Conservation (phyloP, 495 filamentous ascomycete species). For the Annulohypoxylon maeteangense region DNA sequence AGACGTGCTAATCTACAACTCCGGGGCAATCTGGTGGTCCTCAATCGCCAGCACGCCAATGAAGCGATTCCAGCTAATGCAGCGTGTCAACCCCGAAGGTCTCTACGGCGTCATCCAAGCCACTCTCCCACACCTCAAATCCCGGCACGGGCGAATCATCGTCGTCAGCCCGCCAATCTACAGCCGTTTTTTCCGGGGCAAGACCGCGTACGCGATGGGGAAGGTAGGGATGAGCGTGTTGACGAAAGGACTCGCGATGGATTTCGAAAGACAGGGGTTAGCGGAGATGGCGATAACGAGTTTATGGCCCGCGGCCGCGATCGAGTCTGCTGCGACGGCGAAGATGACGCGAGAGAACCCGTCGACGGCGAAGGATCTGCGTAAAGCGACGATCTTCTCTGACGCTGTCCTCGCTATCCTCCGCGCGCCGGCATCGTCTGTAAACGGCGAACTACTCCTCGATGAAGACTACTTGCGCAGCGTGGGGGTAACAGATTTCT, state of each 20-base stretch:
- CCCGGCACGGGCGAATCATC: conserved; percentile 68
- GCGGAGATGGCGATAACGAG: conserved; percentile 79
- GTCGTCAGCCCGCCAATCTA: conserved; percentile 91
- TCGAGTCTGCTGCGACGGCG: conserved; percentile 79
- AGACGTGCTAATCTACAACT: conserved; percentile 84
- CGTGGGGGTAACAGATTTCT: conserved; percentile 74
- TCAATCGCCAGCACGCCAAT: conserved; percentile 77
- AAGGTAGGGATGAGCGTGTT: conserved; percentile 88
- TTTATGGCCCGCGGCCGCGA: conserved; percentile 82
- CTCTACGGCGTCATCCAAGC: conserved; percentile 75
- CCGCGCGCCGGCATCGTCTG: conserved; percentile 63
- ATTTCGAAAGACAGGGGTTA: conserved; percentile 74
- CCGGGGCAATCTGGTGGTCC: conserved; percentile 89
- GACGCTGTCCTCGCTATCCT: conserved; percentile 84
- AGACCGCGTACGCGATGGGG: conserved; percentile 88
- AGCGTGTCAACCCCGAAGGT: conserved; percentile 81
- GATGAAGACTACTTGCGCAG: conserved; percentile 86
- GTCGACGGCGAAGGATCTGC: conserved; percentile 62
- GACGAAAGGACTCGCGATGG: conserved; percentile 84
- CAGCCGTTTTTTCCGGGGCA: conserved; percentile 83
- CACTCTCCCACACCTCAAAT: conserved; percentile 65
- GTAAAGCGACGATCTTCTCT: conserved; percentile 79
- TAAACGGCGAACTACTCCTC: conserved; percentile 78
- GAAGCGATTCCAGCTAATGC: conserved; percentile 85
- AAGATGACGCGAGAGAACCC: conserved; percentile 58